A percentile compares a stretch with the other conserved stretches of the same genome.
Conservation (phyloP, 495 filamentous ascomycete genomes). For the Talaromyces wortmannii region DNA sequence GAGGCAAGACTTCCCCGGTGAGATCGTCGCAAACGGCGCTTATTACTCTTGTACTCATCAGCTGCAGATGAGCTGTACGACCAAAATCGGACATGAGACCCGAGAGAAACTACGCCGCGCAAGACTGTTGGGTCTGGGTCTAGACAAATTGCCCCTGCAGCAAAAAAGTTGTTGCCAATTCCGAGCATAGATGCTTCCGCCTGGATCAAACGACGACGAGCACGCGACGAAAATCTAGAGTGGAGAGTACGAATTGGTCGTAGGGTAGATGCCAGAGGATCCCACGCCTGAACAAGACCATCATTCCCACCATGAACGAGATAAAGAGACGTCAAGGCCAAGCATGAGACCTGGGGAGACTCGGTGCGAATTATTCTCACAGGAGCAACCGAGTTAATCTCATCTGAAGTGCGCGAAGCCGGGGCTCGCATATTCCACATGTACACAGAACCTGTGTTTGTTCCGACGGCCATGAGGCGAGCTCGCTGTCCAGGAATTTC, state of each 20-base stretch:
- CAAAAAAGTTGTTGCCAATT: conserved; percentile 70
- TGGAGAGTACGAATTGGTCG: conserved; percentile 84
- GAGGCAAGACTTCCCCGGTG: conserved; percentile 52
- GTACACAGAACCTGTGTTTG: conserved; percentile 66
- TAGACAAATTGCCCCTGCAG: conserved; percentile 74
- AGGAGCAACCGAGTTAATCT: conserved; percentile 52
- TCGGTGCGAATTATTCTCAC: conserved; percentile 83
- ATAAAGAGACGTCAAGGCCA: conserved; percentile 83
- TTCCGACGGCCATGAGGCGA: conserved; percentile 76
- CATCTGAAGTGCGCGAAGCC: conserved; percentile 36
- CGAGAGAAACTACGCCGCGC: conserved; percentile 86
- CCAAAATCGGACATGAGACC: conserved; percentile 87
- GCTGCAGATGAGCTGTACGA: conserved; percentile 71
- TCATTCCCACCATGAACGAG: conserved; percentile 92
- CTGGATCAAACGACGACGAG: conserved; percentile 66
- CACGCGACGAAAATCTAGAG: conserved; percentile 76
- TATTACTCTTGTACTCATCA: conserved; percentile 58
- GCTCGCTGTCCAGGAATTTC: conserved; percentile 78
- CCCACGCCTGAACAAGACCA: conserved; percentile 94
- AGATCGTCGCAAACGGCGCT: conserved; percentile 53
- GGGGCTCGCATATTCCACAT: conserved; percentile 80
- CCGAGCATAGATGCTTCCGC: conserved; percentile 60
- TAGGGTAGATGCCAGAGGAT: conserved; percentile 75
- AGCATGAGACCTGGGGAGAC: conserved; percentile 76
- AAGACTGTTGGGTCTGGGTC: conserved; percentile 86